phyloP scores from a whole-genome alignment of 805 yeast species.

The Candida rishiriensis region DNA sequence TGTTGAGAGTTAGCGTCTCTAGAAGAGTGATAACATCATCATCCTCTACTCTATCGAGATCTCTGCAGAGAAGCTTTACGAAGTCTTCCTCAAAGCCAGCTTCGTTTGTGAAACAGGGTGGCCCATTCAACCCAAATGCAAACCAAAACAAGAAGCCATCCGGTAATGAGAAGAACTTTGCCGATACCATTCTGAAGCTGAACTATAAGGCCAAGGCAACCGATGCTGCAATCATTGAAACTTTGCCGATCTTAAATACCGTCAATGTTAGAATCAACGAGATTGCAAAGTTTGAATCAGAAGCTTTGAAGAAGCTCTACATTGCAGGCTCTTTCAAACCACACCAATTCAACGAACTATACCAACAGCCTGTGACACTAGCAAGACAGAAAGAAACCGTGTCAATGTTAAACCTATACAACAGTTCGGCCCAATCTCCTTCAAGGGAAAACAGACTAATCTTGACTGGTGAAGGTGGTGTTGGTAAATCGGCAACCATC shows the following conservation, averaged over 20 bases:
- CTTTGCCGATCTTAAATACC: slow-evolving; percentile 14
- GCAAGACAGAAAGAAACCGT: slow-evolving; percentile 46
- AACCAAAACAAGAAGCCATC: slow-evolving; percentile 29
- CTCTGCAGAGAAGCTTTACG: background rate
- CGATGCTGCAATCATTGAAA: slow-evolving; percentile 15
- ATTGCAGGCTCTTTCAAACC: slow-evolving; percentile 62
- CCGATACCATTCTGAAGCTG: slow-evolving; percentile 18
- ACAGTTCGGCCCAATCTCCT: slow-evolving; percentile 28
- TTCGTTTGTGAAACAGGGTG: slow-evolving; percentile 1
- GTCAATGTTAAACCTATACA: slow-evolving; percentile 36
- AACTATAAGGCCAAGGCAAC: slow-evolving; percentile 23
- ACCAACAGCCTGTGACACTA: slow-evolving; percentile 54
- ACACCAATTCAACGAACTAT: slow-evolving; percentile 65
- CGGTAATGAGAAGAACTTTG: slow-evolving; percentile 28
- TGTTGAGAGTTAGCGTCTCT: too few relatives aligned
- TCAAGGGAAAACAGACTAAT: slow-evolving; percentile 44
- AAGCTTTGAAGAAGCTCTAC: slow-evolving; percentile 39
- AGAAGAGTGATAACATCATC: too few relatives aligned
- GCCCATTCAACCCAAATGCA: slow-evolving; percentile 4
- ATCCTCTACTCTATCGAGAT: too few relatives aligned
- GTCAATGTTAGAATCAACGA: slow-evolving; percentile 19
- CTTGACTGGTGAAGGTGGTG: slow-evolving; percentile 67
- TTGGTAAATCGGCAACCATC: slow-evolving; percentile 72
- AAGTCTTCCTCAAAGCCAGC: slow-evolving; percentile 1
- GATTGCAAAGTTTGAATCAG: slow-evolving; percentile 38